phyloP scores from a whole-genome alignment of 2,329 filamentous ascomycete genomes.

The Trichophyton simii region DNA sequence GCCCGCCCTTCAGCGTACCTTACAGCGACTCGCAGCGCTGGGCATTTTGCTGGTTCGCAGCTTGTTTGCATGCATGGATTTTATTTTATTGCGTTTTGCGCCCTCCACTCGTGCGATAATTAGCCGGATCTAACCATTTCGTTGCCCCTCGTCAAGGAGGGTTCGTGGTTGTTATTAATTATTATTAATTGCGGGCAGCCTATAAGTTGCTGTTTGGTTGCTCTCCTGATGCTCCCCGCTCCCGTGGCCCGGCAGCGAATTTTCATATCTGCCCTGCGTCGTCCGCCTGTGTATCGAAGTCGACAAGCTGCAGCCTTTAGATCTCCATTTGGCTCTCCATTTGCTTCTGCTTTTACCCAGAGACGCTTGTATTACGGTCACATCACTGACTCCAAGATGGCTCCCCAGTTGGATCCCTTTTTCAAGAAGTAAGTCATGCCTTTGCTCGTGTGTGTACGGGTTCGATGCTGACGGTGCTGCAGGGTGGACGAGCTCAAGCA shows the following conservation, averaged over 20 bases:
- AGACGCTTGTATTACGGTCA: conserved; percentile 32
- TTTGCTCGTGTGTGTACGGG: background rate
- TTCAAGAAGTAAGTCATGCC: conserved; percentile 56
- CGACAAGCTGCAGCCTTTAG: too few relatives aligned
- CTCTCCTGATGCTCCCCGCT: conserved; percentile 14
- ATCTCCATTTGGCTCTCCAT: background rate
- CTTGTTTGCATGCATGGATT: too few relatives aligned
- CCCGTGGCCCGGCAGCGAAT: background rate
- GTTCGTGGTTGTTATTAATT: background rate
- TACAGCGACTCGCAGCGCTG: too few relatives aligned
- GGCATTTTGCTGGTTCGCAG: background rate
- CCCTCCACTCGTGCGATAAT: conserved; percentile 1
- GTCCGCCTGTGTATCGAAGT: background rate
- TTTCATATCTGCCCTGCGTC: background rate
- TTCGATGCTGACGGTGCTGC: background rate
- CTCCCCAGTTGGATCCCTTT: conserved; percentile 77
- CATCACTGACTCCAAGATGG: conserved; percentile 54
- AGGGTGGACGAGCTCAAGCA: conserved; percentile 63
- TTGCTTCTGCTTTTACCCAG: background rate
- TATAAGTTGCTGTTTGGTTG: background rate
- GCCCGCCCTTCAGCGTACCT: too few relatives aligned
- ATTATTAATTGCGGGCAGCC: background rate
- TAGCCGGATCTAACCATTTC: conserved; percentile 4
- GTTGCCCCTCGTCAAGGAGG: background rate
- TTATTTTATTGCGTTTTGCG: background rate